Conservation (phyloP, 768 basidiomycete species). For the Boletus reticulatus region DNA sequence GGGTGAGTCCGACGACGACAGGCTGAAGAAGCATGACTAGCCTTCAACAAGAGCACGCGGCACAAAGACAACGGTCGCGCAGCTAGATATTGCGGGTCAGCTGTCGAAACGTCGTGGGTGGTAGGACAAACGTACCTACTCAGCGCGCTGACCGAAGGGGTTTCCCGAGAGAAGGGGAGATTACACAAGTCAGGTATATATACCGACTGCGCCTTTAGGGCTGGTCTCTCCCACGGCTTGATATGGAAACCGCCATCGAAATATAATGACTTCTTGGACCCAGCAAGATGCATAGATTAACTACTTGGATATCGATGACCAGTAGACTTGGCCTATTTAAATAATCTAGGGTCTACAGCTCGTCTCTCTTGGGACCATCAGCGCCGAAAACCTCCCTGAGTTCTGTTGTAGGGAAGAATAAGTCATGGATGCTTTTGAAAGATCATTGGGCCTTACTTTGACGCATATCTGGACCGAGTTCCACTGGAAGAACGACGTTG, state of each 20-base stretch:
- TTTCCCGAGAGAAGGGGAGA: slow-evolving; percentile 21
- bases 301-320: slow-evolving; percentile 7
- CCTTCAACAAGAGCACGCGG: slow-evolving; percentile 8
- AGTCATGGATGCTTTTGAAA: neutral
- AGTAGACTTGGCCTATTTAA: neutral
- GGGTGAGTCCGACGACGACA: neutral
- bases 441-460: slow-evolving; percentile 58
- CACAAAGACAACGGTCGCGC: slow-evolving; percentile 18
- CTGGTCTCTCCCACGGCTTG: slow-evolving; percentile 26
- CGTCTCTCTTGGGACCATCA: slow-evolving; percentile 34
- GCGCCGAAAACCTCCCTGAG: slow-evolving; percentile 53
- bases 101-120: neutral
- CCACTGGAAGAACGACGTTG: slow-evolving; percentile 82
- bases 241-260: slow-evolving; percentile 1
- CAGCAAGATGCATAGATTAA: neutral
- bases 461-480: slow-evolving; percentile 63
- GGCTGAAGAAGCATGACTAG: neutral
- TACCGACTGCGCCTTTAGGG: slow-evolving; percentile 22
- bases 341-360: slow-evolving; percentile 32
- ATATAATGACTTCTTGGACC: too few relatives aligned
- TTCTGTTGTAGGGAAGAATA: slow-evolving; percentile 39
- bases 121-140: slow-evolving; percentile 1
- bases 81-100: slow-evolving; percentile 9
- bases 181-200: slow-evolving; percentile 4
- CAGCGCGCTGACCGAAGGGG: slow-evolving; percentile 30